Percentiles rank a stretch among this genome's conserved stretches.
These are phyloP conservation scores for Plasmopara viticola DNA, from an alignment of 352 stramenopile species.

Conservation along the genomic window DNA sequence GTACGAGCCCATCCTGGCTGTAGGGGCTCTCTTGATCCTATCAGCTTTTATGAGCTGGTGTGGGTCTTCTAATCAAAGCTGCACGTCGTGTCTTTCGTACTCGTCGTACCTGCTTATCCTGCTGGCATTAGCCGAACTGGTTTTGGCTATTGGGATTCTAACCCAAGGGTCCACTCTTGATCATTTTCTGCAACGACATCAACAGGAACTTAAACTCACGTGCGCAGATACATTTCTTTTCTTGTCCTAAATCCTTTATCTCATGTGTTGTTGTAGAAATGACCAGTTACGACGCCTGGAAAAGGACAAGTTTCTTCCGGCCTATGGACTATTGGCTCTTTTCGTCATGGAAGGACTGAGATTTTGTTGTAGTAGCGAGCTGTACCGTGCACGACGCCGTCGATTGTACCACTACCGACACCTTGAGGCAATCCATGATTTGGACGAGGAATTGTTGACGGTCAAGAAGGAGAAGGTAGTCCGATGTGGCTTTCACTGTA, in stretches of 20 bases:
- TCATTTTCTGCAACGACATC: constrained; percentile 52
- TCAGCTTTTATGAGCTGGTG: constrained; percentile 60
- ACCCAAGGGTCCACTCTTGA: constrained; percentile 56
- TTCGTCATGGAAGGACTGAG: constrained; percentile 64
- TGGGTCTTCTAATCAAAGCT: constrained; percentile 41
- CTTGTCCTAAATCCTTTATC: neutral
- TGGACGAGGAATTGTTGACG: constrained; percentile 63
- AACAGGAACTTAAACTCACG: constrained; percentile 59
- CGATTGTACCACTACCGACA: constrained; percentile 57
- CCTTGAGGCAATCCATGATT: constrained; percentile 46
- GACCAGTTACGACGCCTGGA: constrained; percentile 47
- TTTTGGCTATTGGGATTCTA: constrained; percentile 59
- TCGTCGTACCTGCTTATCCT: constrained; percentile 61
- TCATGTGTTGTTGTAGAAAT: constrained; percentile 30
- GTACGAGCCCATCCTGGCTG: constrained; percentile 48
- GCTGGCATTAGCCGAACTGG: constrained; percentile 51
- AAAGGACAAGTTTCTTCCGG: constrained; percentile 60
- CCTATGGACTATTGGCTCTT: constrained; percentile 52
- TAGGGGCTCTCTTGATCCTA: constrained; percentile 43
- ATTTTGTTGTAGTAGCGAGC: constrained; percentile 62
- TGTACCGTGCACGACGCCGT: constrained; percentile 36
- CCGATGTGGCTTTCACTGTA: neutral
- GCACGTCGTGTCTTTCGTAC: constrained; percentile 39
- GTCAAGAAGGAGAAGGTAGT: constrained; percentile 68
- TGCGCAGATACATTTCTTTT: constrained; percentile 11